Evolutionary conservation across 139 green algal genomes (phyloP).

Genomic region (Asterochloris erici): DNA sequence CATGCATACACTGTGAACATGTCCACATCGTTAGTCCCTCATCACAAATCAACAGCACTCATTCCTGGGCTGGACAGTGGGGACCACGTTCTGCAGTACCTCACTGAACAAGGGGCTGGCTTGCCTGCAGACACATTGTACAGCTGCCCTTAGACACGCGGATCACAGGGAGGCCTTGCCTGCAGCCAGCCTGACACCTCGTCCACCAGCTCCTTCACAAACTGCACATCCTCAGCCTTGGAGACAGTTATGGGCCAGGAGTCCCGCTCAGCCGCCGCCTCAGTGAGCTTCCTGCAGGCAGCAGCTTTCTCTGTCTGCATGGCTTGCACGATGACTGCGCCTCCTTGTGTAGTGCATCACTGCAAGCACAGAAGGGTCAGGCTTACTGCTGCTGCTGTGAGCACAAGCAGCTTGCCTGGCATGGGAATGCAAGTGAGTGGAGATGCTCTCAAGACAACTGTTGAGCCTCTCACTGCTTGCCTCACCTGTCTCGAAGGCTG

Average conservation of each 20-base stretch:
- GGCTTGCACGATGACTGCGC: too few relatives aligned
- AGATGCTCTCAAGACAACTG: neutral
- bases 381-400: neutral
- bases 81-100: too few relatives aligned
- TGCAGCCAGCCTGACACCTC: constrained; percentile 49
- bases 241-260: constrained; percentile 28
- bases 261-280: neutral
- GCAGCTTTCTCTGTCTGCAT: neutral
- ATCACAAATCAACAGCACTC: too few relatives aligned
- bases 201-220: constrained; percentile 28
- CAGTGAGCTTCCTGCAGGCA: neutral
- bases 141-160: too few relatives aligned
- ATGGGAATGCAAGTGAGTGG: neutral
- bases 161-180: neutral
- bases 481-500: constrained; percentile 13
- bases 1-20: too few relatives aligned
- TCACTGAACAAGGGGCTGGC: too few relatives aligned
- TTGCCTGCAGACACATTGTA: too few relatives aligned
- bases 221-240: constrained; percentile 38
- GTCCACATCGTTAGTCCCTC: too few relatives aligned
- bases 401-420: neutral
- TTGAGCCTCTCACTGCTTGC: neutral
- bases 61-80: too few relatives aligned
- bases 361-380: too few relatives aligned
- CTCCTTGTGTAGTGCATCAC: too few relatives aligned